Conservation (phyloP, 306 rosid genomes). For the Morella rubra region DNA sequence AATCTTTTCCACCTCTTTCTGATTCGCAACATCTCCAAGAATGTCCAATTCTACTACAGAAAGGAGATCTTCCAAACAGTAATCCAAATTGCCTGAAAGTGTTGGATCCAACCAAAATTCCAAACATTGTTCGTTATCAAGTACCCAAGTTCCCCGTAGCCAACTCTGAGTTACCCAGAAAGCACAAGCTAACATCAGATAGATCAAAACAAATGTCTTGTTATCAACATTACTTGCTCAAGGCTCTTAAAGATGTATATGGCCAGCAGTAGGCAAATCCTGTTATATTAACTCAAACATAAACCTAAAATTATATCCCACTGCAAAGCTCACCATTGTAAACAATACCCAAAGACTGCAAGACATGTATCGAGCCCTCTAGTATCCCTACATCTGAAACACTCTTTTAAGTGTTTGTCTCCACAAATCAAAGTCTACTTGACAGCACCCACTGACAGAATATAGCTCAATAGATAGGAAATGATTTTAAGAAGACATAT, state of each 20-base stretch:
- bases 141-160: neutral
- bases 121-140: neutral
- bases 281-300: neutral
- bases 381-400: neutral
- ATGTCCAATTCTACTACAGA: slow-evolving; percentile 71
- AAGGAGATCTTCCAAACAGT: slow-evolving; percentile 82
- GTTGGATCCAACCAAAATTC: neutral
- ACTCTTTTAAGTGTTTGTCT: too few relatives aligned
- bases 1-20: slow-evolving; percentile 90
- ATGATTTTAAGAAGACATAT: too few relatives aligned
- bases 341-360: too few relatives aligned
- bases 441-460: too few relatives aligned
- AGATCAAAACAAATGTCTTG: neutral
- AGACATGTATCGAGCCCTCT: neutral
- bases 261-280: neutral
- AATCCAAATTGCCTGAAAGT: slow-evolving; percentile 51
- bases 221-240: neutral
- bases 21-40: slow-evolving; percentile 87
- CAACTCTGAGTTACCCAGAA: neutral
- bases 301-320: too few relatives aligned
- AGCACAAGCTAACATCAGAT: neutral
- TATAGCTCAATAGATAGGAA: too few relatives aligned
- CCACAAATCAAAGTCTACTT: too few relatives aligned
- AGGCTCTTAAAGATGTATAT: too few relatives aligned
- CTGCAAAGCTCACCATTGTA: too few relatives aligned